Base-by-base conservation (phyloP, 164 flowering plant species). In the Vitis vinifera region DNA sequence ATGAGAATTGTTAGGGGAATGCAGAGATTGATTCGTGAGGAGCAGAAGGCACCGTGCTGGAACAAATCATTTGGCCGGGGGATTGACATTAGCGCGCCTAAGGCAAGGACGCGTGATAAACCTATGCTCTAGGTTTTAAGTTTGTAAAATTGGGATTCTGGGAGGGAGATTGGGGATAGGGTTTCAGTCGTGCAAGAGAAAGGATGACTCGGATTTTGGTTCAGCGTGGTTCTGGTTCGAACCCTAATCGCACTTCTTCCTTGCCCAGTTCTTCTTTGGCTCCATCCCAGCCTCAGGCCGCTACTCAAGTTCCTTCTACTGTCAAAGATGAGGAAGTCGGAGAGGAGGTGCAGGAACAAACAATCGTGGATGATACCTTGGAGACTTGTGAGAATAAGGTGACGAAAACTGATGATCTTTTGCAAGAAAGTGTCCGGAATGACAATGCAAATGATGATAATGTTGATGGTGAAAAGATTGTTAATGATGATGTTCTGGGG, bases 1-100 rank as follows among this genome's bases (percentile, higher is more conserved):
- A 91, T 92, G 99, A 93, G 92, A 90, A 85, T 90, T 95, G 80
- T 82, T 81, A 87, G 98, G 98, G 98, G 96, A 82, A 96, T 96
- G 98, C 98, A 87, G 93, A 96, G 85, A 89, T 79, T 30, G 87
- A 73, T 85, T 82, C 51, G 68, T 71, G 87, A 76, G 80, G 82
- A 87, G 77, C 83, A 77, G 79, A 82, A 72, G 73, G 68, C 71
- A 44, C 78, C 83, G 75, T 80, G 85, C 82, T 83, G 89, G 81
- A 86, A 85, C 67, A 74, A 82, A 77, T 81, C 87, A 1, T 84
- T 87, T 80, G 78, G 82, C 87, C 83, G 67, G 72, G 94, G 95
- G 29, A 84, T 91, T 79, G 97, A 94, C 49, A 73, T 91, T 51
- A 83, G 84, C 16, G 77, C 75, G 62, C 96, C 94, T 68, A 91